Evolutionary conservation across 2,329 filamentous ascomycete species (phyloP), one percentile per base, ranked within the genome.

Genomic region (Corniculantispora saksenae): DNA sequence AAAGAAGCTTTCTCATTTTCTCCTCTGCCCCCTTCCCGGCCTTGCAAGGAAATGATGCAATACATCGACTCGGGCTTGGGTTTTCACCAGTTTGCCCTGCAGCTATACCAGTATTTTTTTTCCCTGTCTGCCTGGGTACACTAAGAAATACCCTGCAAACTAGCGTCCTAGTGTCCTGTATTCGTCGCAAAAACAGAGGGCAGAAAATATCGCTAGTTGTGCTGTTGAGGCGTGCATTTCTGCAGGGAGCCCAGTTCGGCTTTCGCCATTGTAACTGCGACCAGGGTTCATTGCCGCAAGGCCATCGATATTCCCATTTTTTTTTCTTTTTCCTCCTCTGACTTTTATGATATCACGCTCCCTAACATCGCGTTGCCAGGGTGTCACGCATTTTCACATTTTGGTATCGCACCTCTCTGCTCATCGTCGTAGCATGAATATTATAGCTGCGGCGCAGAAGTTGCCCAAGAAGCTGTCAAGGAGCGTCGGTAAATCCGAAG

Each of bases 191-290:
- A n/a, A 43, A 13, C 38, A 43, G 17, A 43, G 5, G 17, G 38
- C 38, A 13, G 32, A 10, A 43, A 19, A 43, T 43, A 43, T 43
- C 38, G 38, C 38, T 43, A 13, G 10, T 13, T n/a, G 47, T 2
- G 9, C 47, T 50, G 8, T 7, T 23, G 47, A 50, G 47, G 23
- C 23, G 47, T 50, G 47, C 47, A 50, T 21, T 57, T 29, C 21
- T 45, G 55, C 55, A 57, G 21, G 55, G 38, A 57, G 55, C 17
- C 13, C 23, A 40, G 23, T 57, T 45, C 55, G 55, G 55, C 38
- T 45, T 57, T 57, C 55, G 55, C 55, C 38, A 57, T 15, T 57
- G 55, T 23, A 27, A 45, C 35, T 40, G 23, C 35, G 38, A 27
- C n/a, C 38, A 43, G 38, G 38, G 38, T 43, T 19, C 38, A 19